Evolutionary conservation across 108 stramenopile species (phyloP), one percentile per base, ranked within the genome.

Genomic region (Cyclostephanos tholiformis): DNA sequence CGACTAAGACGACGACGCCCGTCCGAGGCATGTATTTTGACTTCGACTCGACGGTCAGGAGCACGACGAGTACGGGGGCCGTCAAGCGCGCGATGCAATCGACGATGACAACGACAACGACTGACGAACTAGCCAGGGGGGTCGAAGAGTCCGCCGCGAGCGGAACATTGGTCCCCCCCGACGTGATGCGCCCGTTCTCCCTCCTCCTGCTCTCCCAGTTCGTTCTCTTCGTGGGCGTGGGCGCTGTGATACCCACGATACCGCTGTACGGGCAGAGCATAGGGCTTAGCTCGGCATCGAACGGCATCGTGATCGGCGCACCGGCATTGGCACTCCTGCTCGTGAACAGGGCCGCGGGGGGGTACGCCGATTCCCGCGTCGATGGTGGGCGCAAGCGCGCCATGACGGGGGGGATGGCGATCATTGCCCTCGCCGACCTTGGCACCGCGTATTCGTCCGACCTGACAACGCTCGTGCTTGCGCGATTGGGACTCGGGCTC

Each of bases 231-330:
- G 48, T 92, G 36, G 91, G 91, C 39, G 91, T 92, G 32, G 91
- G 91, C 22, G 91, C 89, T 12, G 88, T 92, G 39, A 90, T 92
- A 23, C 91, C 91, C 32, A 76, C 76, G 23, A 84, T 92, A 30
- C 89, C 91, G 5, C 50, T 92, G 25, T 92, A 92, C 63, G 89
- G 86, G 0, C 88, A 90, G 49, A 85, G 85, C 63, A 84, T 92
- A 57, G 91, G 91, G 0, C 75, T 92, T 0, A 86, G 85, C 4
- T 61, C 74, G n/a, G 77, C 89, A 9, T 78, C 83, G 35, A 90
- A 88, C 66, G 91, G 89, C 16, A 80, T 92, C 26, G 91, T 90
- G 30, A 88, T 92, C 25, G 84, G 84, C 19, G 86, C 89, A 41
- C 91, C 91, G 14, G 89, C 91, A 26, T 69, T 90, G 1, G 86